phyloP scores from a whole-genome alignment of 768 basidiomycete genomes.

The Suillus bovinus region DNA sequence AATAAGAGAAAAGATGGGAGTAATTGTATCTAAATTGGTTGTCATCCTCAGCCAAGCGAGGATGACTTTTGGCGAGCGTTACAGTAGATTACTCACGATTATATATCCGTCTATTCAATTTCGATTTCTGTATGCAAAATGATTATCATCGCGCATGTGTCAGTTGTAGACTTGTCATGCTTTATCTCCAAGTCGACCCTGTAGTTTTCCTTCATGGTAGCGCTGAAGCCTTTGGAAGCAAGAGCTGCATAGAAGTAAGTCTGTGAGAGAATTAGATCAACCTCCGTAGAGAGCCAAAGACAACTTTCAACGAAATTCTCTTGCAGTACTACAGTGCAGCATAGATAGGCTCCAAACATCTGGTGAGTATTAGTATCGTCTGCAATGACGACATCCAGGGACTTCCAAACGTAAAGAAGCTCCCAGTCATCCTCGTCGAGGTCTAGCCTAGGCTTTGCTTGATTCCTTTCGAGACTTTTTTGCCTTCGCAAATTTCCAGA shows the following conservation, averaged over 20 bases:
- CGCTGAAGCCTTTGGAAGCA: slow-evolving; percentile 73
- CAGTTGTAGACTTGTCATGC: slow-evolving; percentile 46
- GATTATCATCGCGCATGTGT: slow-evolving; percentile 41
- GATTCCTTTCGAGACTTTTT: slow-evolving; percentile 22
- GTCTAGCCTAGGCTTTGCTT: slow-evolving; percentile 30
- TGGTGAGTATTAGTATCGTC: slow-evolving; percentile 85
- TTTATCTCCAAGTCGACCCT: slow-evolving; percentile 54
- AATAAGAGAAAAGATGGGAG: too few relatives aligned
- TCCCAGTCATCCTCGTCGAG: slow-evolving; percentile 77
- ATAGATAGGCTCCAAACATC: slow-evolving; percentile 75
- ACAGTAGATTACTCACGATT: neutral
- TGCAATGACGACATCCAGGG: slow-evolving; percentile 75
- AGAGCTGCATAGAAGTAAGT: slow-evolving; percentile 75
- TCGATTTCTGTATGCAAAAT: neutral
- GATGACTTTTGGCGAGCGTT: too few relatives aligned
- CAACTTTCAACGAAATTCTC: slow-evolving; percentile 89
- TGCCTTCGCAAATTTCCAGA: slow-evolving; percentile 65
- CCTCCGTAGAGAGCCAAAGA: neutral
- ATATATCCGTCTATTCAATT: neutral
- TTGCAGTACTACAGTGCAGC: slow-evolving; percentile 82
- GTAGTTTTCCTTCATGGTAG: slow-evolving; percentile 77
- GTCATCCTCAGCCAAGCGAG: too few relatives aligned
- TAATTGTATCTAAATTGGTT: too few relatives aligned
- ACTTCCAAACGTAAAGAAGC: slow-evolving; percentile 64
- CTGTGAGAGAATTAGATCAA: slow-evolving; percentile 33